These are phyloP conservation scores for Moricandia arvensis DNA, from an alignment of 345 rosid genomes.

Conservation along the genomic window DNA sequence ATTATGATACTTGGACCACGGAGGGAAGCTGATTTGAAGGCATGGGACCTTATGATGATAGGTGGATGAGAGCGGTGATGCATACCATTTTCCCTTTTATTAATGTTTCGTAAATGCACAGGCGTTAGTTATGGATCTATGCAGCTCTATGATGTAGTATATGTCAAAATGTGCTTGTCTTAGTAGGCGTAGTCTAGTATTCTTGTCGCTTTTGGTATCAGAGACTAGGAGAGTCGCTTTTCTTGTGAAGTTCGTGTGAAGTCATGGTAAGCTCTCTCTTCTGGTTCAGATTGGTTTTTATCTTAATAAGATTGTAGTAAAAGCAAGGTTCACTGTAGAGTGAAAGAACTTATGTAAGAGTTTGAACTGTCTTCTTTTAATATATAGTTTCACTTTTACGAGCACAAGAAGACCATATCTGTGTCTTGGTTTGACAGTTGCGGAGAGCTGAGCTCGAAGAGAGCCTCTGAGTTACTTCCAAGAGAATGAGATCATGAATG, in stretches of 20 bases:
- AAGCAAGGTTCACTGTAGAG: constrained; percentile 14
- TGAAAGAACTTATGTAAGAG: constrained; percentile 4
- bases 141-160: constrained; percentile 24
- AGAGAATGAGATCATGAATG: not conserved
- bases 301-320: constrained; percentile 16
- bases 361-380: constrained; percentile 12
- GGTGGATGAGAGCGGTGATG: not conserved
- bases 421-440: constrained; percentile 13
- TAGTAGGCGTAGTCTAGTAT: constrained; percentile 26
- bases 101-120: too few species aligned
- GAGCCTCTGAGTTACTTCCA: not conserved
- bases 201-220: constrained; percentile 10
- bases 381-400: constrained; percentile 9
- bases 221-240: constrained; percentile 4
- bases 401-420: not conserved
- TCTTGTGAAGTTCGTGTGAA: constrained; percentile 14
- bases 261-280: constrained; percentile 17
- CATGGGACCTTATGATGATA: constrained; percentile 1
- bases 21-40: too few species aligned
- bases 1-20: not conserved
- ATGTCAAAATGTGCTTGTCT: constrained; percentile 27
- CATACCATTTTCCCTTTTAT: constrained; percentile 12
- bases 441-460: constrained; percentile 16
- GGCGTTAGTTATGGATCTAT: constrained; percentile 15
- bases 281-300: not conserved